Percentiles rank a stretch among this genome's conserved stretches.
Evolutionary conservation across 2,329 filamentous ascomycete species (phyloP).

Genomic region (Penicillium sclerotigenum): DNA sequence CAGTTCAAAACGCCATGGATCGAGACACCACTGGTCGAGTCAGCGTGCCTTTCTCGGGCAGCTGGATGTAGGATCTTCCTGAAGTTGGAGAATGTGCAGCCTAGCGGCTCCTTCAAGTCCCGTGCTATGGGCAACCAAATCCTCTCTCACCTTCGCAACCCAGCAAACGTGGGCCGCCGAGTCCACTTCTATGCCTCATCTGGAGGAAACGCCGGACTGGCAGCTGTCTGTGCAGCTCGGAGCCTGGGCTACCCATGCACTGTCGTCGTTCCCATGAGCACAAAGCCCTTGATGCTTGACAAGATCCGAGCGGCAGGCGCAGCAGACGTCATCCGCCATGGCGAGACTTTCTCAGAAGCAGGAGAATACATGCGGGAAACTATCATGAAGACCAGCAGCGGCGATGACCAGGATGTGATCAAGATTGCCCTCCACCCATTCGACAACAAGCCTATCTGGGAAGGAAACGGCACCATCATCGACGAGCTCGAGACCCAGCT

Average conservation of each 20-base stretch:
- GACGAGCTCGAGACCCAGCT: conserved; percentile 45
- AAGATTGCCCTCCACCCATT: conserved; percentile 47
- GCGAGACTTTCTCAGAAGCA: conserved; percentile 66
- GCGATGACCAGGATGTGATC: conserved; percentile 29
- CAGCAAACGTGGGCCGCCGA: conserved; percentile 42
- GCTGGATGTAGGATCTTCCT: conserved; percentile 79
- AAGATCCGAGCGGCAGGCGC: conserved; percentile 68
- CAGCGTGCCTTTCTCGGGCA: conserved; percentile 61
- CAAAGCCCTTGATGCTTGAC: conserved; percentile 65
- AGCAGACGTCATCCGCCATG: conserved; percentile 62
- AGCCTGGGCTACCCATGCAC: conserved; percentile 65
- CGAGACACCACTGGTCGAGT: conserved; percentile 68
- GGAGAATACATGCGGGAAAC: conserved; percentile 63
- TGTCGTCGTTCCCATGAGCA: conserved; percentile 68
- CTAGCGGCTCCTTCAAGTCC: conserved; percentile 83
- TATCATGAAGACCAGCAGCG: conserved; percentile 34
- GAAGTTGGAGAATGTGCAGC: conserved; percentile 82
- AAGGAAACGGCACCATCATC: conserved; percentile 46
- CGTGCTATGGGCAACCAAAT: conserved; percentile 71
- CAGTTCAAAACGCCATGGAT: conserved; percentile 58
- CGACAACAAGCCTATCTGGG: conserved; percentile 47
- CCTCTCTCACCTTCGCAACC: conserved; percentile 48
- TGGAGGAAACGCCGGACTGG: conserved; percentile 81
- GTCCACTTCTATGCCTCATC: conserved; percentile 75
- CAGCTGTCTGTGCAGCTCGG: conserved; percentile 69